Conservation (phyloP, 352 stramenopile genomes). For the Phytophthora hibernalis region DNA sequence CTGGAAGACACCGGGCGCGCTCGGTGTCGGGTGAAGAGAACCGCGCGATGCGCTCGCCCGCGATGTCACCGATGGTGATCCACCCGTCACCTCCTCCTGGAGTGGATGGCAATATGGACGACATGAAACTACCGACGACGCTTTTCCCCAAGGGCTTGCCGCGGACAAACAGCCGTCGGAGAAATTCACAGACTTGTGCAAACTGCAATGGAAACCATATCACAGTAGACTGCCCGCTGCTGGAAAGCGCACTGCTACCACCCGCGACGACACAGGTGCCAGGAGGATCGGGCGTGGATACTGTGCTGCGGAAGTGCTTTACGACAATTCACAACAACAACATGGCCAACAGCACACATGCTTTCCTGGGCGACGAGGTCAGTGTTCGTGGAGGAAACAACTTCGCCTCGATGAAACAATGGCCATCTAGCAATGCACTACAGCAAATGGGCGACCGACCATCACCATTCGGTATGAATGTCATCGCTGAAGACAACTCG, state of each 20-base stretch:
- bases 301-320: conserved; percentile 86
- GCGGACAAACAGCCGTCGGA: conserved; percentile 67
- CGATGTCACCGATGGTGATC: conserved; percentile 28
- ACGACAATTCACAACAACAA: conserved; percentile 90
- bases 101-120: conserved; percentile 18
- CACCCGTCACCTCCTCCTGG: conserved; percentile 23
- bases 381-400: conserved; percentile 74
- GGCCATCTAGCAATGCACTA: conserved; percentile 34
- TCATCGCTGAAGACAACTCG: conserved; percentile 72
- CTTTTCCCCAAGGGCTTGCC: conserved; percentile 49
- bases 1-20: conserved; percentile 48
- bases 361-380: conserved; percentile 87
- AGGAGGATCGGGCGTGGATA: conserved; percentile 55
- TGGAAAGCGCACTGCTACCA: conserved; percentile 60
- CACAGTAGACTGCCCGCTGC: conserved; percentile 75
- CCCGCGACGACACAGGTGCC: conserved; percentile 7
- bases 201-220: conserved; percentile 88
- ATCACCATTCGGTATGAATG: conserved; percentile 76
- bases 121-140: conserved; percentile 34
- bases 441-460: conserved; percentile 40
- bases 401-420: conserved; percentile 53
- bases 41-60: conserved; percentile 20
- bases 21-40: conserved; percentile 53
- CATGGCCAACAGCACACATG: conserved; percentile 83
- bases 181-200: conserved; percentile 64